phyloP scores from a whole-genome alignment of 805 yeast genomes.

The Brettanomyces anomalus region DNA sequence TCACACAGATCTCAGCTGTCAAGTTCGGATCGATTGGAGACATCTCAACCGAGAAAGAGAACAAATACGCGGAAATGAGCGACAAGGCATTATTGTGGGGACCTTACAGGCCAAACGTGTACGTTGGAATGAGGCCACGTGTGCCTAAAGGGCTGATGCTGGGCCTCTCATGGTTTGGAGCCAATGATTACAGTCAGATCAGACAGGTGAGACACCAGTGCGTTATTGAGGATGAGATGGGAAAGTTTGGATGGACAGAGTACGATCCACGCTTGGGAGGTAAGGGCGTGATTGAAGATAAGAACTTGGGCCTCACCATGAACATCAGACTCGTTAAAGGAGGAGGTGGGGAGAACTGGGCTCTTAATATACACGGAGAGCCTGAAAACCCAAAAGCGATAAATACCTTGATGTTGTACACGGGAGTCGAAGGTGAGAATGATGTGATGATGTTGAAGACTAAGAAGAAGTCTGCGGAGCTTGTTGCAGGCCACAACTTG shows the following conservation, averaged over 20 bases:
- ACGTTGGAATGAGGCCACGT: constrained; percentile 79
- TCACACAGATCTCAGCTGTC: not conserved
- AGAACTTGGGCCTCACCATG: constrained; percentile 50
- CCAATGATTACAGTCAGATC: constrained; percentile 46
- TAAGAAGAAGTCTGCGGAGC: constrained; percentile 17
- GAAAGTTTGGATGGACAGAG: constrained; percentile 73
- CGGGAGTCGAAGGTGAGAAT: constrained; percentile 56
- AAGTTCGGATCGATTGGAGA: not conserved
- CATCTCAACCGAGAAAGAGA: not conserved
- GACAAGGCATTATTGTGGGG: constrained; percentile 73
- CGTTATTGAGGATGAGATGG: constrained; percentile 62
- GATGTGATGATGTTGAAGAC: constrained; percentile 24
- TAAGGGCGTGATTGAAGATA: constrained; percentile 61
- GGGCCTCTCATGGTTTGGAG: constrained; percentile 85
- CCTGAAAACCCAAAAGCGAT: constrained; percentile 44
- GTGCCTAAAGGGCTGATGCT: constrained; percentile 64
- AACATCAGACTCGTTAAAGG: constrained; percentile 71
- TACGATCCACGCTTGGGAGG: constrained; percentile 92
- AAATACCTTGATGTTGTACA: constrained; percentile 67
- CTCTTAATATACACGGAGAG: constrained; percentile 54
- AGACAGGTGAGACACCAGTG: constrained; percentile 61
- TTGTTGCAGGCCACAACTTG: constrained; percentile 27
- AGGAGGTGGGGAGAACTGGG: constrained; percentile 70
- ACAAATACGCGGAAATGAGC: constrained; percentile 28
- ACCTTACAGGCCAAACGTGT: constrained; percentile 81